phyloP scores from a whole-genome alignment of 2,329 filamentous ascomycete species.

The Penicillium sp. region DNA sequence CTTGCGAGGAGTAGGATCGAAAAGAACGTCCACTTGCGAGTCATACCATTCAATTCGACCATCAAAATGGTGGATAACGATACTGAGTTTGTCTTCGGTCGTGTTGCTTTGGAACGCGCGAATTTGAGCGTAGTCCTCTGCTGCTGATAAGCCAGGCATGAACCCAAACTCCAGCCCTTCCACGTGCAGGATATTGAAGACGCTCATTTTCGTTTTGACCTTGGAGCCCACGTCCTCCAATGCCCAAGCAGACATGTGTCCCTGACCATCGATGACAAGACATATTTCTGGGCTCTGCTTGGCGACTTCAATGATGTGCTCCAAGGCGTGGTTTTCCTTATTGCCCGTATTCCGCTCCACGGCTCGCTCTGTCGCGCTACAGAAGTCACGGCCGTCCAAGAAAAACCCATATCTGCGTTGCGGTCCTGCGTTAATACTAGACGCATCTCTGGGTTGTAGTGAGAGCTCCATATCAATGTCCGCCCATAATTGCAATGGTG shows the following conservation, averaged over 20 bases:
- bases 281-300: conserved; percentile 86
- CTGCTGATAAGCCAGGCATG: conserved; percentile 31
- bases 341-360: conserved; percentile 65
- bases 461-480: conserved; percentile 75
- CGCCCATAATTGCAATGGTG: conserved; percentile 78
- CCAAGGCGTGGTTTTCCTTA: conserved; percentile 71
- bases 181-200: conserved; percentile 86
- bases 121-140: conserved; percentile 67
- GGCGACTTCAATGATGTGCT: conserved; percentile 83
- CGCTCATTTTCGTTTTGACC: conserved; percentile 64
- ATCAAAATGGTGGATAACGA: conserved; percentile 83
- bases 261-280: conserved; percentile 78
- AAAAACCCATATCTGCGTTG: conserved; percentile 72
- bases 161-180: conserved; percentile 58
- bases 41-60: conserved; percentile 83
- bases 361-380: conserved; percentile 73
- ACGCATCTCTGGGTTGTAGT: conserved; percentile 61
- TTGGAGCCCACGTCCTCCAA: conserved; percentile 82
- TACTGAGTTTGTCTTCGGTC: conserved; percentile 65
- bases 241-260: conserved; percentile 89
- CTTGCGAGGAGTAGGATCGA: conserved; percentile 69
- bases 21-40: conserved; percentile 74
- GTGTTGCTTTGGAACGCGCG: conserved; percentile 70
- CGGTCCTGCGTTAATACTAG: conserved; percentile 43
- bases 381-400: conserved; percentile 79